Conservation (phyloP, 1,284 basidiomycete species). For the Microbotryum intermedium region DNA sequence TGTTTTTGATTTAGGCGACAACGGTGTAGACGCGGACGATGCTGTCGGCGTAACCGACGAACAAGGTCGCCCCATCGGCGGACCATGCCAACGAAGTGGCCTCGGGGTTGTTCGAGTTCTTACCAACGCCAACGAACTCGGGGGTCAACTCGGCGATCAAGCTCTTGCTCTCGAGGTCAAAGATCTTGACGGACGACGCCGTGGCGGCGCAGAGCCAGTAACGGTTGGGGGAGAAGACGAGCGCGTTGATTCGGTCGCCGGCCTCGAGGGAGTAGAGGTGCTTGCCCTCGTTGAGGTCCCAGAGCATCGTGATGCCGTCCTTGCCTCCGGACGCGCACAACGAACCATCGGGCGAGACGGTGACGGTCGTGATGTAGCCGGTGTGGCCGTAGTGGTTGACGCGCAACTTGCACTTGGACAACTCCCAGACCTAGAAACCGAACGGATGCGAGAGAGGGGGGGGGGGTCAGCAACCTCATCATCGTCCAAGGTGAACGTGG, state of each 20-base stretch:
- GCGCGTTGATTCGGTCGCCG: constrained; percentile 95
- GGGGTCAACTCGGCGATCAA: constrained; percentile 99
- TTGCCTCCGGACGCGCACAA: constrained; percentile 98
- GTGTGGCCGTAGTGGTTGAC: constrained; percentile 99
- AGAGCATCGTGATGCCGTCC: constrained; percentile 99
- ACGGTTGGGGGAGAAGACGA: constrained; percentile 98
- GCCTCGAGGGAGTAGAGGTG: constrained; percentile 99
- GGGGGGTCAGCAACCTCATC: background rate
- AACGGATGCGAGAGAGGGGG: background rate
- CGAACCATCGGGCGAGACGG: constrained; percentile 97
- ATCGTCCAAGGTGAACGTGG: background rate
- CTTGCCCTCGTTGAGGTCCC: constrained; percentile 99
- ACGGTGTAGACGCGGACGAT: constrained; percentile 42
- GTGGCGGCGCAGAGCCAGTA: constrained; percentile 99
- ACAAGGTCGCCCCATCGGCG: constrained; percentile 92
- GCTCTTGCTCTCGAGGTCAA: constrained; percentile 94
- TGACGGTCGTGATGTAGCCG: constrained; percentile 98
- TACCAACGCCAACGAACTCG: constrained; percentile 69
- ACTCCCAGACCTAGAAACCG: constrained; percentile 83
- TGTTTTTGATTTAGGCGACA: constrained; percentile 17
- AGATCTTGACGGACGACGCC: constrained; percentile 96
- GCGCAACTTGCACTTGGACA: constrained; percentile 99
- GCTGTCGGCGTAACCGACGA: constrained; percentile 48
- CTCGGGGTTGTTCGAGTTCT: constrained; percentile 79
- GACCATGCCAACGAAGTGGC: constrained; percentile 99